Conservation (phyloP, 306 rosid genomes). For the Abrus pulchellus region DNA sequence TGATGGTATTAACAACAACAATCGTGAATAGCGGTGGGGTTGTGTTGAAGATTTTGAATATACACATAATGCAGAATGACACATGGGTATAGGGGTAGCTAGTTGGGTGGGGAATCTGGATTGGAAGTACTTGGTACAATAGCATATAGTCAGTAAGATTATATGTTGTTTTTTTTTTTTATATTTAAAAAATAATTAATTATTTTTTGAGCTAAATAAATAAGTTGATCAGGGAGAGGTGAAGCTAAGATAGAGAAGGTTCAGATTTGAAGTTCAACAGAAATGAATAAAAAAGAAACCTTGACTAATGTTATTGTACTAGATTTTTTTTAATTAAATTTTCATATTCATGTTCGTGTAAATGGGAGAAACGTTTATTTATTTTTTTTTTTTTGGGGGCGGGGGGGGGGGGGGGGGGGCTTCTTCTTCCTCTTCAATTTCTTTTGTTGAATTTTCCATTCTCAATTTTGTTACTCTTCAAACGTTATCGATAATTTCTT, state of each 20-base stretch:
- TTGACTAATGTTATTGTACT: constrained; percentile 41
- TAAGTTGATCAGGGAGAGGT: constrained; percentile 53
- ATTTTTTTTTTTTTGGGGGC: not conserved
- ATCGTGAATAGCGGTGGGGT: constrained; percentile 6
- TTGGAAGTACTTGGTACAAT: constrained; percentile 46
- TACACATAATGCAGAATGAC: constrained; percentile 40
- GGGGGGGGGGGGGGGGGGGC: constrained; percentile 32
- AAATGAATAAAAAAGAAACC: constrained; percentile 53
- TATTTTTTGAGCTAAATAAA: constrained; percentile 66
- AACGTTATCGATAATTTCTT: not conserved
- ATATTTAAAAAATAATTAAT: constrained; percentile 56
- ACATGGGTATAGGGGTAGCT: constrained; percentile 50
- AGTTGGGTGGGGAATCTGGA: constrained; percentile 36
- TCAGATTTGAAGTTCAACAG: constrained; percentile 48
- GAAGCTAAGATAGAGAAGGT: constrained; percentile 42
- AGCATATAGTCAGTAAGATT: constrained; percentile 64
- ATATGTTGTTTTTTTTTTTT: constrained; percentile 55
- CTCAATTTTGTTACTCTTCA: constrained; percentile 37
- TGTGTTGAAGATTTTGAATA: constrained; percentile 30
- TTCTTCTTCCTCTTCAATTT: not conserved
- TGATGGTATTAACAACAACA: not conserved
- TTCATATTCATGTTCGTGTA: constrained; percentile 58
- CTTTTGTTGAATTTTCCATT: not conserved
- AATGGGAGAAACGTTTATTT: constrained; percentile 55
- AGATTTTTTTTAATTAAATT: not conserved